These are phyloP conservation scores for Syzygium aqueum DNA, from an alignment of 345 rosid species.

Conservation along the genomic window DNA sequence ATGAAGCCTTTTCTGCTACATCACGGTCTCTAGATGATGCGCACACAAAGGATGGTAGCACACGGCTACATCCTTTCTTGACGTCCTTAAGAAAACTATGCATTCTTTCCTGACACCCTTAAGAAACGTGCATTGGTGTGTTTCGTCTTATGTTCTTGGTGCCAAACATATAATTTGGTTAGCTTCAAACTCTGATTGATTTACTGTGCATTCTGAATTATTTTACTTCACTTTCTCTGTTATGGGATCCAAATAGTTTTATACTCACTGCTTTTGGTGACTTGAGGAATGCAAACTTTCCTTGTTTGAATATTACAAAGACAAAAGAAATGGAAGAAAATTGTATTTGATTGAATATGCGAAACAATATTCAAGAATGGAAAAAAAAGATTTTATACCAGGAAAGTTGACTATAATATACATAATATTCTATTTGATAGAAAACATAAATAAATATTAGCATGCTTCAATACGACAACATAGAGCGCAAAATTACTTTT, in stretches of 20 bases:
- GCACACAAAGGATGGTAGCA: slow-evolving; percentile 52
- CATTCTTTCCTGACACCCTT: not conserved
- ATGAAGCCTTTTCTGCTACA: slow-evolving; percentile 26
- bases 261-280: not conserved
- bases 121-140: not conserved
- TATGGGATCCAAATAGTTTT: not conserved
- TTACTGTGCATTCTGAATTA: not conserved
- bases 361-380: not conserved
- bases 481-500: not conserved
- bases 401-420: not conserved
- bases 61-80: slow-evolving; percentile 29
- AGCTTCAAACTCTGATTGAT: not conserved
- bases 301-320: not conserved
- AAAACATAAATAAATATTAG: not conserved
- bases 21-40: slow-evolving; percentile 28
- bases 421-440: not conserved
- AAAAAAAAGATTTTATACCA: not conserved
- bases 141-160: not conserved
- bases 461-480: not conserved
- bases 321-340: not conserved
- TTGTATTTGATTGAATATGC: not conserved
- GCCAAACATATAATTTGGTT: not conserved
- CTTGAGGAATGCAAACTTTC: not conserved
- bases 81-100: not conserved
- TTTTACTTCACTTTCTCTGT: not conserved